A percentile compares a stretch with the other conserved stretches of the same genome.
Evolutionary conservation across 2,329 filamentous ascomycete genomes (phyloP).

Genomic region (Xylariaceae sp.): DNA sequence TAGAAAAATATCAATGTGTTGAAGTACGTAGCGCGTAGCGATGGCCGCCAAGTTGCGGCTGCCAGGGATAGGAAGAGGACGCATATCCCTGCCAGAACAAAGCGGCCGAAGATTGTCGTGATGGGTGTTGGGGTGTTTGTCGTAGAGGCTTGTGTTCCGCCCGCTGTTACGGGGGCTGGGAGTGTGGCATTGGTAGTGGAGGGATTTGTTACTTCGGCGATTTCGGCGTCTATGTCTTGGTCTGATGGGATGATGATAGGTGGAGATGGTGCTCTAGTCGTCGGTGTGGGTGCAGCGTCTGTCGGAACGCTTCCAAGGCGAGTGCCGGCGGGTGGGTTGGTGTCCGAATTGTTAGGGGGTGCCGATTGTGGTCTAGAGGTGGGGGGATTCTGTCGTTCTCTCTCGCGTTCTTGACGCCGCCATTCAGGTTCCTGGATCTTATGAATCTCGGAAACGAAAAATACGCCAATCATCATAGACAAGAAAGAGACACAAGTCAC

Average conservation of each 20-base stretch:
- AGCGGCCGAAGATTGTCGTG: constrained; percentile 53
- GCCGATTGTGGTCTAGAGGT: constrained; percentile 15
- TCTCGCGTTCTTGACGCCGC: constrained; percentile 38
- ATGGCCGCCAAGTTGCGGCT: constrained; percentile 57
- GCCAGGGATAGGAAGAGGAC: constrained; percentile 57
- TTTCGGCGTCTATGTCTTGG: constrained; percentile 60
- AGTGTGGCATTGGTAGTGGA: constrained; percentile 25
- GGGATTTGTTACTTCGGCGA: constrained; percentile 39
- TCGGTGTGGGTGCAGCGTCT: constrained; percentile 20
- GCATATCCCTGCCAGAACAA: constrained; percentile 52
- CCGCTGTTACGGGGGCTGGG: constrained; percentile 27
- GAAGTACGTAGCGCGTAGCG: constrained; percentile 52
- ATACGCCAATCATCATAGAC: constrained; percentile 53
- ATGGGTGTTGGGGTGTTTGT: constrained; percentile 39
- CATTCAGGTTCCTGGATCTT: constrained; percentile 58
- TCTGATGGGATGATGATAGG: constrained; percentile 61
- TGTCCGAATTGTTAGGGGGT: constrained; percentile 12
- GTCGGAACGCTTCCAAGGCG: constrained; percentile 17
- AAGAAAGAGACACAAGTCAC: constrained; percentile 52
- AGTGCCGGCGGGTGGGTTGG: constrained; percentile 1
- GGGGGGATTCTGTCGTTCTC: constrained; percentile 27
- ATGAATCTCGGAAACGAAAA: constrained; percentile 58
- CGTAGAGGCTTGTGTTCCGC: constrained; percentile 25
- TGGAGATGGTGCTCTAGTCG: constrained; percentile 25
- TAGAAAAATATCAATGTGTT: constrained; percentile 68